Evolutionary conservation across 148 eudicot species (phyloP).

Genomic region (Suaeda aralocaspica): DNA sequence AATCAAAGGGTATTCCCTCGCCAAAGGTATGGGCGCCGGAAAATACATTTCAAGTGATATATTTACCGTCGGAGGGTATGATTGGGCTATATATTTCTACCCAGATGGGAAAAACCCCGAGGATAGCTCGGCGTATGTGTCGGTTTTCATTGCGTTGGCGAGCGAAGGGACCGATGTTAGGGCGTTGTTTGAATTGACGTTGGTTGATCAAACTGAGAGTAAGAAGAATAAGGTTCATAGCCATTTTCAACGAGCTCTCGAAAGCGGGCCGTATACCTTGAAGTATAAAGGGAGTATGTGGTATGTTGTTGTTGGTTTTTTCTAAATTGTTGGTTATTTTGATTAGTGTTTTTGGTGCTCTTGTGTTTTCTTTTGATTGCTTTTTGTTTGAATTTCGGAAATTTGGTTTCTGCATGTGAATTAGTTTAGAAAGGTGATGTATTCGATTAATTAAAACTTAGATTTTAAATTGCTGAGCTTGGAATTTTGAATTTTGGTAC

Average conservation of each 20-base stretch:
- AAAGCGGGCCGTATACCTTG: slow-evolving; percentile 81
- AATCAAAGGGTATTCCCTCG: slow-evolving; percentile 76
- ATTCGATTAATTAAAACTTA: neutral
- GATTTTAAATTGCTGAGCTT: neutral
- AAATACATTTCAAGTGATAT: slow-evolving; percentile 66
- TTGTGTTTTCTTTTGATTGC: neutral
- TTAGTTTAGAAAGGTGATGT: neutral
- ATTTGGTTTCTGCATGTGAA: too few relatives aligned
- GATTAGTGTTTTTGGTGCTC: too few relatives aligned
- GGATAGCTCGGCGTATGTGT: slow-evolving; percentile 64
- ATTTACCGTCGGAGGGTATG: slow-evolving; percentile 77
- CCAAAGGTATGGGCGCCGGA: slow-evolving; percentile 86
- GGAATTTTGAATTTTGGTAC: neutral
- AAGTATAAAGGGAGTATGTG: slow-evolving; percentile 97
- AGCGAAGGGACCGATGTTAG: slow-evolving; percentile 92
- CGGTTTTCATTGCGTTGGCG: slow-evolving; percentile 80
- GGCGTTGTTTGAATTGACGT: slow-evolving; percentile 81
- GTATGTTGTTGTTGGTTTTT: slow-evolving; percentile 47
- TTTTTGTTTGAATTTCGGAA: too few relatives aligned
- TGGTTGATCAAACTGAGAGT: slow-evolving; percentile 71
- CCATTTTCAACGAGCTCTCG: slow-evolving; percentile 78
- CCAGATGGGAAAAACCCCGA: slow-evolving; percentile 91
- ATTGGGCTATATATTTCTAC: slow-evolving; percentile 91
- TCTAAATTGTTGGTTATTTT: neutral
- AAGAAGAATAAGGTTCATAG: slow-evolving; percentile 85